Base-by-base conservation (phyloP, 164 flowering plant genomes). In the Nymphaea thermarum region DNA sequence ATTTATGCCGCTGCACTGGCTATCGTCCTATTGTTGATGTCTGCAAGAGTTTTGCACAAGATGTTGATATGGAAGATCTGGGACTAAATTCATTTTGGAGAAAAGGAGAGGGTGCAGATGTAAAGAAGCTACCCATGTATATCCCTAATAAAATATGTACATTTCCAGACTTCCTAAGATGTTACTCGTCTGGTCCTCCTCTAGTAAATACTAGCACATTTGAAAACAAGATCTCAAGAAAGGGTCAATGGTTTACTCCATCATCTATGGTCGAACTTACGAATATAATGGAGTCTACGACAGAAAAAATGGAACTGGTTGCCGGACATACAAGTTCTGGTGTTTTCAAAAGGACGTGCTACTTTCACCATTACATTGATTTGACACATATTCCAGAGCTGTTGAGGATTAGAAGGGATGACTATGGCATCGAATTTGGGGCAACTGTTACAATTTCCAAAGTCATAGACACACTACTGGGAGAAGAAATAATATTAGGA, bases 1-100 rank as follows among this genome's bases (percentile, higher is more conserved):
- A 91, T 74, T 87, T 93, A 43, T 93, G 98, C 66, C 87, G 97
- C 16, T 93, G 97, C 70, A 93, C 97, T 47, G 98, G 98, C 43
- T 93, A 91, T 71, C 83, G 97, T 36, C 88, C 98, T 18, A 93
- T 93, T 71, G 84, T 79, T 25, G 98, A 93, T 85, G 96, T 80
- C 36, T 91, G 98, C 80, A 93, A 89, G 74, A 89, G 96, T 73
- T 91, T 89, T 81, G 90, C 96, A 18, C 73, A 79, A 43, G 87
- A 91, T 84, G 86, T 85, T 63, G 98, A 93, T 77, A 81, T 93
- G 69, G 98, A 93, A 76, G 98, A 93, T 76, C 80, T 93, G 66
- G 98, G 98, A 18, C 62, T 86, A 6, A 93, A 93, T 73, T 70
- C 88, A 8, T 93, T 88, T 72, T 88, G 88, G 86, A 74, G 65